Conservation (phyloP, 2,329 filamentous ascomycete genomes). For the Pyricularia sp. region DNA sequence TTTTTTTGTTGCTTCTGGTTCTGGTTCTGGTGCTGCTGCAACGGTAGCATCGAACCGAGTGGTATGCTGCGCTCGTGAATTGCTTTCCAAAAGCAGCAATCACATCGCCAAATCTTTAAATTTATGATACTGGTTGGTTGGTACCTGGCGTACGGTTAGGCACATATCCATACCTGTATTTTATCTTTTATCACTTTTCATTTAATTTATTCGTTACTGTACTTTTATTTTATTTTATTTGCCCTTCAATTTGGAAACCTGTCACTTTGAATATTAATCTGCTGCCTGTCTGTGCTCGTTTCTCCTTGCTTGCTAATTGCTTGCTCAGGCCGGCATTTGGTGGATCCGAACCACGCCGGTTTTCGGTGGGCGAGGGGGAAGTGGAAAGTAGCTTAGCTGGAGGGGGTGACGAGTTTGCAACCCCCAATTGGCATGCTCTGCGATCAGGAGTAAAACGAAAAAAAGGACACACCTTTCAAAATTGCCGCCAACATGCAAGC, state of each 20-base stretch:
- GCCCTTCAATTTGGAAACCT: too few relatives aligned
- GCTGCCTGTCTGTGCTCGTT: not conserved
- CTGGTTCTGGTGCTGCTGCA: not conserved
- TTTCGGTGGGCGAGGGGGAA: not conserved
- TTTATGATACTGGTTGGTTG: too few relatives aligned
- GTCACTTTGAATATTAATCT: not conserved
- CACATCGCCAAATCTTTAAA: not conserved
- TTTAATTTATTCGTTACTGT: not conserved
- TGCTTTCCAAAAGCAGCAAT: conserved; percentile 1
- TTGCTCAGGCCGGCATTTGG: not conserved
- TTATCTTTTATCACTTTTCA: not conserved
- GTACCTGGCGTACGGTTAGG: not conserved
- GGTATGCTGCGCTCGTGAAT: not conserved
- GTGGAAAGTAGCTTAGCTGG: too few relatives aligned
- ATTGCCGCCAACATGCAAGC: not conserved
- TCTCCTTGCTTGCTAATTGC: not conserved
- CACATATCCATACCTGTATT: not conserved
- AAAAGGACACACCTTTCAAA: not conserved
- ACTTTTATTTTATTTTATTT: not conserved
- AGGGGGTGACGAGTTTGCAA: not conserved
- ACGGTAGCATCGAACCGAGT: not conserved
- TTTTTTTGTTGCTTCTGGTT: too few relatives aligned
- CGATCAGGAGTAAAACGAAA: not conserved
- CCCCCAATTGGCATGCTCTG: not conserved
- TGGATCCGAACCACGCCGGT: not conserved